Percentiles rank a stretch among this genome's conserved stretches.
These are phyloP conservation scores for Tuber microsphaerosporum DNA, from an alignment of 495 filamentous ascomycete species.

Conservation along the genomic window DNA sequence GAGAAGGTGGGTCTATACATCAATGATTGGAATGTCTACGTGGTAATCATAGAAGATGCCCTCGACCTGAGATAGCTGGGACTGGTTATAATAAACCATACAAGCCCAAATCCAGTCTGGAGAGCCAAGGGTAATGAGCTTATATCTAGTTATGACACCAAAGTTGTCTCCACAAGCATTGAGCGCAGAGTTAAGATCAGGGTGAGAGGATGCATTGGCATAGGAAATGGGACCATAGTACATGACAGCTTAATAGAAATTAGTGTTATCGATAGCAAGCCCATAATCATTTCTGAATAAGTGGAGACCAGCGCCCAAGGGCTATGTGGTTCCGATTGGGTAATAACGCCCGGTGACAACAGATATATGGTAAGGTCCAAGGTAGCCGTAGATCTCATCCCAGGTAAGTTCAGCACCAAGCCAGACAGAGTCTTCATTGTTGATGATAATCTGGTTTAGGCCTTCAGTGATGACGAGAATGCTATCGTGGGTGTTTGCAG, in stretches of 20 bases:
- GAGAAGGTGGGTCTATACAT: conserved; percentile 13
- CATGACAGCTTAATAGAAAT: conserved; percentile 50
- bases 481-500: conserved; percentile 17
- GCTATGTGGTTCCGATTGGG: conserved; percentile 54
- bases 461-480: conserved; percentile 12
- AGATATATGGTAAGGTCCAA: conserved; percentile 47
- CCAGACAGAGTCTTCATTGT: conserved; percentile 4
- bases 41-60: not conserved
- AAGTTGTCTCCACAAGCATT: conserved; percentile 56
- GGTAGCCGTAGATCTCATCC: conserved; percentile 50
- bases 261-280: conserved; percentile 49
- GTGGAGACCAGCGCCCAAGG: conserved; percentile 51
- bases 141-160: conserved; percentile 55
- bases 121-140: conserved; percentile 43
- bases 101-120: not conserved
- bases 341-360: conserved; percentile 53
- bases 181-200: conserved; percentile 50
- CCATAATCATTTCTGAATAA: conserved; percentile 49
- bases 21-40: not conserved
- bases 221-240: conserved; percentile 42
- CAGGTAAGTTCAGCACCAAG: conserved; percentile 49
- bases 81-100: not conserved
- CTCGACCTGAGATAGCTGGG: not conserved
- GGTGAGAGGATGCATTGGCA: conserved; percentile 38
- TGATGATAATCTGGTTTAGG: not conserved